Evolutionary conservation across 2,329 filamentous ascomycete genomes (phyloP), one percentile per base, ranked within the genome.

Genomic region (Plectosphaerella sp.): DNA sequence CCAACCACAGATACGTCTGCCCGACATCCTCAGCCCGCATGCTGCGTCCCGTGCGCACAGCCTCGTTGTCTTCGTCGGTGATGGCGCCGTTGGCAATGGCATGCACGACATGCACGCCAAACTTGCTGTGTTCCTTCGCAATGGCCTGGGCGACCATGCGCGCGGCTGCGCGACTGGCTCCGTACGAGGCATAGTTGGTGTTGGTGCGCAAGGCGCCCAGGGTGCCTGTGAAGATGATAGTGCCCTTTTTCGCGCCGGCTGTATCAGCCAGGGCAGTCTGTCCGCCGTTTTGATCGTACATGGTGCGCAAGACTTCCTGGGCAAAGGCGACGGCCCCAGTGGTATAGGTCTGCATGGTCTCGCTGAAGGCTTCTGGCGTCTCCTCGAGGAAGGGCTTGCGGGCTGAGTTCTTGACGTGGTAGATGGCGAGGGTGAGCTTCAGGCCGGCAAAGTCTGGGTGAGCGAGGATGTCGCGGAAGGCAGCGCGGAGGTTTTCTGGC

Each of bases 1-100:
- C 51, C 2, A 57, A 64, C 69, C 72, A 81, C 9, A 82, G 58
- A 62, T 83, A 82, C 3, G 76, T 76, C 64, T 77, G 75, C 3
- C 80, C 79, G 4, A 84, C 78, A 24, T 76, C 78, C 61, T 83
- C 78, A 0, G 78, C 78, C 48, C 76, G 76, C 69, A 83, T 84
- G 52, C 74, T 77, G 69, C 79, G 80, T 3, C 79, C 79, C 0
- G 59, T 69, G 58, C 67, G 66, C 42, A 72, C 71, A 25, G 74
- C 74, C 51, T 77, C 72, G 1, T 71, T 72, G 25, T 77, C 66
- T 51, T 74, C 75, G 59, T 82, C 79, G 28, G 66, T 68, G 51
- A 83, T 82, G 0, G 63, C 65, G 1, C 78, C 79, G 59, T 83
- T 83, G 1, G 76, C 78, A 54, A 84, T 79, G 3, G 79, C 72